Evolutionary conservation across 441 rosid species (phyloP).

Genomic region (Bocquillonia castaneifolia): DNA sequence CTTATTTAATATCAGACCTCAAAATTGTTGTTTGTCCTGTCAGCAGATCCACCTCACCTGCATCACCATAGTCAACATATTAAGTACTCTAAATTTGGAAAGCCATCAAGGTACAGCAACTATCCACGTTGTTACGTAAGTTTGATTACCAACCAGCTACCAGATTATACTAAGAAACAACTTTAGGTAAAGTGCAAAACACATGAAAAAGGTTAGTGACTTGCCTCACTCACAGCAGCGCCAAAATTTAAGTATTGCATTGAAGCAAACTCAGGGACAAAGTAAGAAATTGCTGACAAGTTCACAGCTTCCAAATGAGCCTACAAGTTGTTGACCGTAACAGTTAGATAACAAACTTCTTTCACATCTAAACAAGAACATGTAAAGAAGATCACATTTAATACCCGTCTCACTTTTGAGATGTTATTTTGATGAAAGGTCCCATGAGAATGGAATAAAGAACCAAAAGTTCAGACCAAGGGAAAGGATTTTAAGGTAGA

Average conservation of each 20-base stretch:
- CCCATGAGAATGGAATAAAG: not conserved
- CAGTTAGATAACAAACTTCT: not conserved
- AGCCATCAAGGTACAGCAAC: not conserved
- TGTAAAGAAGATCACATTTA: not conserved
- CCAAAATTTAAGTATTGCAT: slow-evolving; percentile 66
- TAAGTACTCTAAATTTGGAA: not conserved
- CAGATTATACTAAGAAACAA: no score
- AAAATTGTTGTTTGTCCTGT: slow-evolving; percentile 71
- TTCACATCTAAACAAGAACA: not conserved
- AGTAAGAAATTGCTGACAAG: slow-evolving; percentile 47
- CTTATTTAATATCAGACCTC: slow-evolving; percentile 70
- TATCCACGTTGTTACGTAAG: not conserved
- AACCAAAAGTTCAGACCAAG: not conserved
- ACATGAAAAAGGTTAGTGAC: slow-evolving; percentile 17
- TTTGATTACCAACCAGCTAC: no score
- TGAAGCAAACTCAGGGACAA: slow-evolving; percentile 39
- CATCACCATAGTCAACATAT: slow-evolving; percentile 15
- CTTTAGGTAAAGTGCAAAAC: no score
- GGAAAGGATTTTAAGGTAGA: not conserved
- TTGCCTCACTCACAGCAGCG: slow-evolving; percentile 86
- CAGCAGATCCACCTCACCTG: slow-evolving; percentile 78
- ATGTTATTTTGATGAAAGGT: not conserved
- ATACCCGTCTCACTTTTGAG: not conserved
- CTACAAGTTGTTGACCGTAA: slow-evolving; percentile 34
- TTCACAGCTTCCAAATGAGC: slow-evolving; percentile 51